Evolutionary conservation across 148 eudicot species (phyloP).

Genomic region (Rhododendron griersonianum): DNA sequence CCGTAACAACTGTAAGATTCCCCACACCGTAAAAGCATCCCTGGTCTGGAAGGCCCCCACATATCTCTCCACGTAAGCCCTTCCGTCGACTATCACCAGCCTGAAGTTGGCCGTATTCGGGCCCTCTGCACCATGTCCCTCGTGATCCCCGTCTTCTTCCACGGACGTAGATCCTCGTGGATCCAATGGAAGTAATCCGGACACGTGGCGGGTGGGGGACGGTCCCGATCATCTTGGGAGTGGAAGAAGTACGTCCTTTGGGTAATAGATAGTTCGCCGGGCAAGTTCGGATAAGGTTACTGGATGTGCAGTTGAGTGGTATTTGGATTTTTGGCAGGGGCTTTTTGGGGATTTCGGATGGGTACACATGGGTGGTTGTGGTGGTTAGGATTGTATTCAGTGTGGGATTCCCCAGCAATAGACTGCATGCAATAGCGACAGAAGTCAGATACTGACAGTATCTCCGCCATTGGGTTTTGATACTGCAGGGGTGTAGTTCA

Average conservation of each 20-base stretch:
- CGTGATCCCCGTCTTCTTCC: constrained; percentile 70
- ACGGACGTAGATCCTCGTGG: constrained; percentile 70
- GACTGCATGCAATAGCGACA: constrained; percentile 33
- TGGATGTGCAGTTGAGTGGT: constrained; percentile 46
- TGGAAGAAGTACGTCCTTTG: constrained; percentile 24
- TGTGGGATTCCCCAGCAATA: constrained; percentile 20
- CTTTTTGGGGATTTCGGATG: constrained; percentile 7
- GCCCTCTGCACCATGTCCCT: constrained; percentile 55
- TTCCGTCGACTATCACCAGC: constrained; percentile 55
- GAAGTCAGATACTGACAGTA: no score
- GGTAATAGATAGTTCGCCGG: constrained; percentile 53
- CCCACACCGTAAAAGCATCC: constrained; percentile 80
- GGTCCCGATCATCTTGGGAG: constrained; percentile 21
- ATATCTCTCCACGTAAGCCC: constrained; percentile 13
- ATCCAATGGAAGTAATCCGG: constrained; percentile 86
- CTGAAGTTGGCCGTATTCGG: constrained; percentile 61
- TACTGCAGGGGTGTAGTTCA: no score
- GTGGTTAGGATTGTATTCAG: constrained; percentile 19
- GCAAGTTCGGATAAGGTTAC: constrained; percentile 44
- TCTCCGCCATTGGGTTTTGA: not conserved
- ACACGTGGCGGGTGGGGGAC: constrained; percentile 39
- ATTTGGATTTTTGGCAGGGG: constrained; percentile 28
- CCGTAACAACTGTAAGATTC: constrained; percentile 68
- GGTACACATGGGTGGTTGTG: not conserved
- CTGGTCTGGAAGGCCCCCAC: constrained; percentile 53